Percentiles rank a stretch among this genome's conserved stretches.
Conservation (phyloP, 2,329 filamentous ascomycete species). For the Neonectria faginata region DNA sequence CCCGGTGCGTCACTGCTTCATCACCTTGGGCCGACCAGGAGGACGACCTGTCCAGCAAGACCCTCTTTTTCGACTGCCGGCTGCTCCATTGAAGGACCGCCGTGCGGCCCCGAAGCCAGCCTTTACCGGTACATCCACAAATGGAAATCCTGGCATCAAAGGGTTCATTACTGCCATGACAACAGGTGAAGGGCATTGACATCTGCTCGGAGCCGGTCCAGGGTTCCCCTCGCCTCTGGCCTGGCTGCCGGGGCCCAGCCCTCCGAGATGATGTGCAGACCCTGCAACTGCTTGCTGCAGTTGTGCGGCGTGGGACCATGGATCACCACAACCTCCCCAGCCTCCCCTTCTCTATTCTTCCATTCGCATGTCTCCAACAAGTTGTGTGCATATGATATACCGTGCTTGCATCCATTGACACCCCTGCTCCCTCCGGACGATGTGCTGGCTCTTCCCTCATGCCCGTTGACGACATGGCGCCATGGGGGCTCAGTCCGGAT, state of each 20-base stretch:
- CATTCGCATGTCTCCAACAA: slow-evolving; percentile 24
- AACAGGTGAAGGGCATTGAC: slow-evolving; percentile 5
- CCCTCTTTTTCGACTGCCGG: slow-evolving; percentile 17
- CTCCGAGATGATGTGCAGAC: slow-evolving; percentile 46
- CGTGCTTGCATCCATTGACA: slow-evolving; percentile 28
- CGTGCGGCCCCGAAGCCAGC: slow-evolving; percentile 1
- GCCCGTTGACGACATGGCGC: slow-evolving; percentile 41
- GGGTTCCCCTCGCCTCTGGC: slow-evolving; percentile 25
- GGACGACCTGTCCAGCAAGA: background rate
- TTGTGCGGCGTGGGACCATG: slow-evolving; percentile 39
- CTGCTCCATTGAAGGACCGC: slow-evolving; percentile 4
- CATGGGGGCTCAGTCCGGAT: slow-evolving; percentile 29
- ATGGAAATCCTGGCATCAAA: slow-evolving; percentile 8
- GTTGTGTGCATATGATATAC: slow-evolving; percentile 26
- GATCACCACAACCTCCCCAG: slow-evolving; percentile 20
- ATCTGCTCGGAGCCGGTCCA: slow-evolving; percentile 14
- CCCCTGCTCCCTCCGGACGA: slow-evolving; percentile 34
- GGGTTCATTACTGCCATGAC: background rate
- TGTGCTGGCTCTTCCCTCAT: slow-evolving; percentile 37
- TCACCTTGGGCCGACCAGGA: slow-evolving; percentile 14
- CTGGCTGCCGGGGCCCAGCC: slow-evolving; percentile 28
- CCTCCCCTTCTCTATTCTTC: slow-evolving; percentile 18
- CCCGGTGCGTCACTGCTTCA: slow-evolving; percentile 21
- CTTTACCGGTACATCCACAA: background rate
- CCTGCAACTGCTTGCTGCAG: slow-evolving; percentile 41